phyloP scores from a whole-genome alignment of 2,329 filamentous ascomycete genomes.

The Cordyceps javanica region DNA sequence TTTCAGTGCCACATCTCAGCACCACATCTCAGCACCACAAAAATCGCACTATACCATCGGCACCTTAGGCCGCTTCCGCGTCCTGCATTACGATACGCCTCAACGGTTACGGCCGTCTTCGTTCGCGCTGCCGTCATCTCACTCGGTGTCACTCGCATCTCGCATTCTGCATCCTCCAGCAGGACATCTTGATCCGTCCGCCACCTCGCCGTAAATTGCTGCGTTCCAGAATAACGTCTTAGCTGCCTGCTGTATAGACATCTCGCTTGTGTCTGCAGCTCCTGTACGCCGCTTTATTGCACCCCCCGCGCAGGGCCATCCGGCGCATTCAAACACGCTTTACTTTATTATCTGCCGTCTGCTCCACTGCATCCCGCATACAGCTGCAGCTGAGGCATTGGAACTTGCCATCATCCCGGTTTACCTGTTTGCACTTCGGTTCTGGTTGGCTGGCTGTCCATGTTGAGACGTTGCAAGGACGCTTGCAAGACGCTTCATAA shows the following conservation, averaged over 20 bases:
- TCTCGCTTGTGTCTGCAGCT: neutral
- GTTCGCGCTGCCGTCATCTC: neutral
- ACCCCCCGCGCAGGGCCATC: neutral
- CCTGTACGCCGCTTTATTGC: neutral
- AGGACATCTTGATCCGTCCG: constrained; percentile 8
- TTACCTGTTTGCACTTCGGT: neutral
- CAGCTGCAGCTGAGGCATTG: constrained; percentile 1
- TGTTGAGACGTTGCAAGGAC: neutral
- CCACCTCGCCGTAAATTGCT: neutral
- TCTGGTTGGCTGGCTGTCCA: neutral
- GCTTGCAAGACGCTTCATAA: neutral
- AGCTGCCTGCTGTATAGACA: neutral
- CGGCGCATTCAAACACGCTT: neutral
- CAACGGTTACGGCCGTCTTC: neutral
- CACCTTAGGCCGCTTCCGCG: neutral
- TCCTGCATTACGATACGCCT: constrained; percentile 4
- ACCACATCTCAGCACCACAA: neutral
- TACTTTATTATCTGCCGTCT: neutral
- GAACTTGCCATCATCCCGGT: neutral
- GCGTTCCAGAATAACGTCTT: neutral
- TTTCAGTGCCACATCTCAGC: neutral
- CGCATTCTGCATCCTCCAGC: constrained; percentile 4
- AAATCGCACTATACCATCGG: neutral
- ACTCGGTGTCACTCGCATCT: neutral
- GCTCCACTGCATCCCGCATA: constrained; percentile 6